A percentile compares a stretch with the other conserved stretches of the same genome.
Evolutionary conservation across 106 monocot species (phyloP).

Genomic region (Allium cepa): DNA sequence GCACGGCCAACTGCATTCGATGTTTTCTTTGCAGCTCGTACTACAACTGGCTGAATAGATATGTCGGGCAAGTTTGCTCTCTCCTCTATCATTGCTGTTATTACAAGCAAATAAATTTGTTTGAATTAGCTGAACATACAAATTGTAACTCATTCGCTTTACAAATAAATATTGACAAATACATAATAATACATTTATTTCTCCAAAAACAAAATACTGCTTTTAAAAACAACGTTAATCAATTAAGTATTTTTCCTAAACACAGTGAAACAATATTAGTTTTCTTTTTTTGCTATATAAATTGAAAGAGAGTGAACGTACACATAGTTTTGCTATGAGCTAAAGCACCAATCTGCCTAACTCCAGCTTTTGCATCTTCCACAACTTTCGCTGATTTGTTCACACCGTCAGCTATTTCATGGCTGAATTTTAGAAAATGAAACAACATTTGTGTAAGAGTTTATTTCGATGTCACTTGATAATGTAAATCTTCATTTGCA

Average conservation of each 20-base stretch:
- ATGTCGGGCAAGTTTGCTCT: constrained; percentile 70
- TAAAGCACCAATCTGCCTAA: constrained; percentile 63
- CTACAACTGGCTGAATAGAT: constrained; percentile 53
- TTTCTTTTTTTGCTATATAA: too few species aligned
- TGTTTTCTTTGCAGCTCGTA: constrained; percentile 66
- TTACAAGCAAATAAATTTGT: constrained; percentile 5
- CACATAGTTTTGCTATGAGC: constrained; percentile 60
- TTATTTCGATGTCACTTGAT: too few species aligned
- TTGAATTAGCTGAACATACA: background rate
- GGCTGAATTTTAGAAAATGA: constrained; percentile 23
- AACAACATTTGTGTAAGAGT: too few species aligned
- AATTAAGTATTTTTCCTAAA: background rate
- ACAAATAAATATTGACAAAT: too few species aligned
- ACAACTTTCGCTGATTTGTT: constrained; percentile 80
- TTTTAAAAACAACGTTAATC: background rate
- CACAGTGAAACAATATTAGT: too few species aligned
- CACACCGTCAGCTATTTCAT: constrained; percentile 76
- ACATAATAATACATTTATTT: too few species aligned
- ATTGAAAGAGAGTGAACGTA: constrained; percentile 11
- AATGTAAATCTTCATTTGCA: too few species aligned
- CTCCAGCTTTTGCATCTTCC: constrained; percentile 77
- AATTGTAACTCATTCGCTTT: background rate
- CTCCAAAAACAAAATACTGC: too few species aligned
- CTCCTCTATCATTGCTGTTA: constrained; percentile 83
- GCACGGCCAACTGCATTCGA: constrained; percentile 52